phyloP scores from a whole-genome alignment of 2,329 filamentous ascomycete species.

The Alternaria postmessia region DNA sequence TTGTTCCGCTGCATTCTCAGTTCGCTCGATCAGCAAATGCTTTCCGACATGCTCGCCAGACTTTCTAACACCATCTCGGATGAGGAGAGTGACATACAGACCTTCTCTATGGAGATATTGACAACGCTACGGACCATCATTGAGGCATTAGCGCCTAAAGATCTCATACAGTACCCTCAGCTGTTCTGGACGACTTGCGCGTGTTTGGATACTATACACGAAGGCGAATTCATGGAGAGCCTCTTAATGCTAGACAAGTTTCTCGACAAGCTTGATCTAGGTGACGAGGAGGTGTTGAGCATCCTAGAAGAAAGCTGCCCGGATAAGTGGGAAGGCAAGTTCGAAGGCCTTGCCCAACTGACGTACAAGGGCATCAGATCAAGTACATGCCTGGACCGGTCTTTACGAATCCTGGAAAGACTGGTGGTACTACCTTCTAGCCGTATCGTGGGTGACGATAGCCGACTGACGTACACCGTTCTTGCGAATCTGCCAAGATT shows the following conservation, averaged over 20 bases:
- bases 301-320: slow-evolving; percentile 81
- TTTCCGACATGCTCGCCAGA: slow-evolving; percentile 94
- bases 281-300: slow-evolving; percentile 71
- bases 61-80: slow-evolving; percentile 97
- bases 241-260: slow-evolving; percentile 90
- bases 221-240: slow-evolving; percentile 91
- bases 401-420: slow-evolving; percentile 78
- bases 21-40: slow-evolving; percentile 89
- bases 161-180: slow-evolving; percentile 89
- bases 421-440: slow-evolving; percentile 82
- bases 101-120: slow-evolving; percentile 97
- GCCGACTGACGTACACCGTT: slow-evolving; percentile 82
- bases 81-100: slow-evolving; percentile 90
- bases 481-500: slow-evolving; percentile 92
- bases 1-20: slow-evolving; percentile 94
- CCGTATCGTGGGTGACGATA: slow-evolving; percentile 80
- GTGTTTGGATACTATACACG: slow-evolving; percentile 95
- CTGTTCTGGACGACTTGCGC: slow-evolving; percentile 98
- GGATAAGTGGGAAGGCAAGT: slow-evolving; percentile 84
- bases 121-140: slow-evolving; percentile 94
- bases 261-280: slow-evolving; percentile 82
- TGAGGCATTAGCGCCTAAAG: slow-evolving; percentile 77
- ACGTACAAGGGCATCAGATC: slow-evolving; percentile 94
- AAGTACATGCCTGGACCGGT: slow-evolving; percentile 79
- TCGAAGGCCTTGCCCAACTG: slow-evolving; percentile 84